Conservation (phyloP, 805 yeast species). For the Schwanniomyces vanrijiae region DNA sequence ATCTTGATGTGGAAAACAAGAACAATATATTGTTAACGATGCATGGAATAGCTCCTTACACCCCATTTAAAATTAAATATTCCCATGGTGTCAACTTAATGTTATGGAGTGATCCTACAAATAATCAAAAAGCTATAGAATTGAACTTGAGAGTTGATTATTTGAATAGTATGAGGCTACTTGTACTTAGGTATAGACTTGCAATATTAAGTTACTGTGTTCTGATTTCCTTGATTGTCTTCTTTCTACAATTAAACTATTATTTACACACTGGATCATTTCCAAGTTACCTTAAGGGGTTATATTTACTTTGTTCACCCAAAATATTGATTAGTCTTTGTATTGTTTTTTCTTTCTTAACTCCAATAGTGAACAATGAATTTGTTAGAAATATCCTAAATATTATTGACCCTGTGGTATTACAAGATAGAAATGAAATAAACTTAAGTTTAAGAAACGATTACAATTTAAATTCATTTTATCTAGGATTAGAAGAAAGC, state of each 20-base stretch:
- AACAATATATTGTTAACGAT: constrained; percentile 23
- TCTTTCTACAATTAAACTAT: constrained; percentile 53
- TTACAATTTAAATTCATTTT: constrained; percentile 54
- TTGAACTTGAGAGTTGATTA: constrained; percentile 50
- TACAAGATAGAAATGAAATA: constrained; percentile 46
- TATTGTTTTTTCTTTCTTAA: constrained; percentile 31
- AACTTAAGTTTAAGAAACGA: constrained; percentile 33
- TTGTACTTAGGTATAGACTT: constrained; percentile 76
- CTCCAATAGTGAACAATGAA: constrained; percentile 34
- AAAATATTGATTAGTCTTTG: constrained; percentile 22
- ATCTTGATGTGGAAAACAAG: constrained; percentile 47
- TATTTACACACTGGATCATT: constrained; percentile 35
- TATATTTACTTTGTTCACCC: constrained; percentile 26
- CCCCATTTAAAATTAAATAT: constrained; percentile 47
- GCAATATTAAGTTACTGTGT: constrained; percentile 71
- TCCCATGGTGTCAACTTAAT: constrained; percentile 38
- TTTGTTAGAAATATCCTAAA: constrained; percentile 39
- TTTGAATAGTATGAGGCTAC: constrained; percentile 59
- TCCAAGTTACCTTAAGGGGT: constrained; percentile 35
- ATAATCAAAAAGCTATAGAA: constrained; percentile 34
- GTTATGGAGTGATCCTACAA: constrained; percentile 46
- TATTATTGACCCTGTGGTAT: constrained; percentile 53
- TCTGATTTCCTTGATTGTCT: constrained; percentile 50
- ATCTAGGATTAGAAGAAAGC: constrained; percentile 63
- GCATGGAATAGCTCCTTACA: constrained; percentile 72